Base-by-base conservation (phyloP, 2,329 filamentous ascomycete genomes). In the Aureobasidium sp. region DNA sequence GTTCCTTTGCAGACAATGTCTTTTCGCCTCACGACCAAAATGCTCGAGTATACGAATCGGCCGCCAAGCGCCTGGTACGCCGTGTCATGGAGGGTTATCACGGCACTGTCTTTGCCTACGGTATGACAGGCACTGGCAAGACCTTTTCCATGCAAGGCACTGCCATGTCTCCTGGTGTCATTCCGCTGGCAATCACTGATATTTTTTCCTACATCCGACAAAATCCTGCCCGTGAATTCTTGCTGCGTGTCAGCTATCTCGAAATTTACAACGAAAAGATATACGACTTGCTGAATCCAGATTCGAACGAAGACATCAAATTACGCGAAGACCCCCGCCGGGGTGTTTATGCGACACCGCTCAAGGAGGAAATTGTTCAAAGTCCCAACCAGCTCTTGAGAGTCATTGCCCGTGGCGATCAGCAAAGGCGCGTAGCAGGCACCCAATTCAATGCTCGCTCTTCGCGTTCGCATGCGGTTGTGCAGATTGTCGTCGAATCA, bases 81-180 rank as follows among this genome's bases (percentile, higher is more conserved):
- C 80, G 93, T 63, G 93, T 98, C 45, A 98, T 98, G 93, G 93
- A 98, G 74, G 93, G 93, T 37, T 98, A 97, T 68, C 91, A 97
- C 64, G 93, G 91, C 55, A 98, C 93, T 1, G 93, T 98, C 21
- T 97, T 98, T 68, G 91, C 91, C 16, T 98, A 98, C 68, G 93
- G 93, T 65, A 97, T 97, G 90, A 98, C 93, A 3, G 93, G 93
- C 57, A 97, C 93, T 0, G 93, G 93, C 61, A 98, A 98, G 74
- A 98, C 93, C 0, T 98, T 97, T 68, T 97, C 91, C 34, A 98
- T 98, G 93, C 93, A 98, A 74, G 93, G 93, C 62, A 98, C 93
- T 10, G 90, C 90, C 40, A 88, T 88, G 2, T 95, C 90, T 34
- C 93, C 93, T 1, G 93, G 93, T 72, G 93, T 98, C 24, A 98